These are phyloP conservation scores for Termitomyces sp. DNA, from an alignment of 768 basidiomycete species.

Conservation along the genomic window DNA sequence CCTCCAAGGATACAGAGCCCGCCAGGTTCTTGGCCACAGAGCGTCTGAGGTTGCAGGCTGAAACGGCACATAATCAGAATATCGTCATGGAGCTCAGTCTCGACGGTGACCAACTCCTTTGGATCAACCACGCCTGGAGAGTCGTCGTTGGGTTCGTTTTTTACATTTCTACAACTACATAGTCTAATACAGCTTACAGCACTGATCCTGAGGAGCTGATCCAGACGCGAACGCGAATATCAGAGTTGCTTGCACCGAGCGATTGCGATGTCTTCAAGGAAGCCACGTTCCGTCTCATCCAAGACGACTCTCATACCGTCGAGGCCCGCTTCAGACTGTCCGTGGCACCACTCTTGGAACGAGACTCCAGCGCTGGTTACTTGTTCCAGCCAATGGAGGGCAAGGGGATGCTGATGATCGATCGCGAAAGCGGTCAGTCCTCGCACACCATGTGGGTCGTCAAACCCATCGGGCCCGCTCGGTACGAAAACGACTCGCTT, in stretches of 20 bases:
- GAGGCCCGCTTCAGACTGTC: constrained; percentile 88
- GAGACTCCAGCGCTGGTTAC: constrained; percentile 45
- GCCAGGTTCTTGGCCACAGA: constrained; percentile 85
- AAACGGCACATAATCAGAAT: constrained; percentile 93
- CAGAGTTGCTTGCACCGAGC: constrained; percentile 68
- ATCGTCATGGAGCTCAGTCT: constrained; percentile 92
- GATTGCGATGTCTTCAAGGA: constrained; percentile 84
- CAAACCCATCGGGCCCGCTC: constrained; percentile 71
- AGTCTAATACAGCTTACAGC: constrained; percentile 33
- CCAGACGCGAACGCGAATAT: constrained; percentile 76
- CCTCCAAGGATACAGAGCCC: constrained; percentile 62
- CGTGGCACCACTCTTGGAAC: constrained; percentile 56
- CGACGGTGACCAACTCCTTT: constrained; percentile 92
- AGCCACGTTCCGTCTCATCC: constrained; percentile 78
- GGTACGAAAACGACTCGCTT: constrained; percentile 62
- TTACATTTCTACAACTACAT: background rate
- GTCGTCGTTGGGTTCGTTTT: constrained; percentile 78
- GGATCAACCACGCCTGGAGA: constrained; percentile 95
- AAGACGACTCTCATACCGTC: constrained; percentile 91
- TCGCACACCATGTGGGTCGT: constrained; percentile 99
- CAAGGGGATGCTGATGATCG: constrained; percentile 97
- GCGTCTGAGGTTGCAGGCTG: constrained; percentile 83
- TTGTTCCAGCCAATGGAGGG: constrained; percentile 90
- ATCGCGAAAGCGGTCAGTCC: constrained; percentile 79
- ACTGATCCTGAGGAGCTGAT: constrained; percentile 76